Evolutionary conservation across 2,329 filamentous ascomycete genomes (phyloP), one percentile per base, ranked within the genome.

Genomic region (Cordyceps militaris): DNA sequence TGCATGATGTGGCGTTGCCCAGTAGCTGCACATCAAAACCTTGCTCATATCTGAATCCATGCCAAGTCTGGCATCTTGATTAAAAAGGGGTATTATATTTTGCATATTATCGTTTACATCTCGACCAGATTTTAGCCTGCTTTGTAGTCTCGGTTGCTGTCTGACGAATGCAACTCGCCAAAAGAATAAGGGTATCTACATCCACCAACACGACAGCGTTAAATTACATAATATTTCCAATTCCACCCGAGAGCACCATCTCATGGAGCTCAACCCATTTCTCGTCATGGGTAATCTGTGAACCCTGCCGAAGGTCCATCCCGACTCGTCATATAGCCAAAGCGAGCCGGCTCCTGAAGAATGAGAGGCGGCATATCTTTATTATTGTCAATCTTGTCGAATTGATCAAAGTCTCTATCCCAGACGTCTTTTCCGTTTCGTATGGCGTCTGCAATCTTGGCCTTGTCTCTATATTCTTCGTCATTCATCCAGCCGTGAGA

Each of bases 401-500:
- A 84, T 8, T 67, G 64, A 61, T 84, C 73, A 1, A 65, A 69
- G 24, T 70, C 62, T 21, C 82, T 72, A 16, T 79, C 80, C 75
- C 80, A 84, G 5, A 85, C 64, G 61, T 85, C 82, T 58, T 71
- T 66, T 0, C 83, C 82, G 16, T 72, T 68, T 26, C 81, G 70
- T 32, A 85, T 76, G 1, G 76, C 71, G 13, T 75, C 71, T 19
- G 79, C 76, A 44, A 85, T 82, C 43, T 73, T 73, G 40, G 73
- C 68, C 44, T 66, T 69, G 59, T 83, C 71, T 50, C 75, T 73
- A 61, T 76, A 83, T 58, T 71, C 65, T 10, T 75, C 71, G 19
- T 71, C 72, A 61, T 85, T 83, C 71, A 78, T 76, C 67, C 72
- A 76, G 9, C 67, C 68, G 64, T 85, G 82, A 19, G 79, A 82